These are phyloP conservation scores for Botryotinia globosa DNA, from an alignment of 2,329 filamentous ascomycete species.

Conservation along the genomic window DNA sequence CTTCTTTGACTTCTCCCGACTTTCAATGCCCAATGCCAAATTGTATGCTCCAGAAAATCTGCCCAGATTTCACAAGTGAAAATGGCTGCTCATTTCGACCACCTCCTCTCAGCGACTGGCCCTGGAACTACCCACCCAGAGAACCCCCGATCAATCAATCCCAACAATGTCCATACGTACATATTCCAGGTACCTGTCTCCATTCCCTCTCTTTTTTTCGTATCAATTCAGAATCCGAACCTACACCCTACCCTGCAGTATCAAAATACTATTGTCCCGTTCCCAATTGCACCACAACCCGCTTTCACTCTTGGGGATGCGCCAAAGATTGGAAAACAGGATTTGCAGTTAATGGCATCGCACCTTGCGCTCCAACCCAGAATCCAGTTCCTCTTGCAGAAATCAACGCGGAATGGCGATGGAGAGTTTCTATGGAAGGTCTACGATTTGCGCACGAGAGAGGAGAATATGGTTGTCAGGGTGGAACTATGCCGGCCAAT, in stretches of 20 bases:
- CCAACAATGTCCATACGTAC: neutral
- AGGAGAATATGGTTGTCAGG: neutral
- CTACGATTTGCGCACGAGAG: conserved; percentile 1
- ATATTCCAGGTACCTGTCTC: conserved; percentile 1
- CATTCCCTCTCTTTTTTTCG: neutral
- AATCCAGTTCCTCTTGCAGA: neutral
- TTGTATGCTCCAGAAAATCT: conserved; percentile 4
- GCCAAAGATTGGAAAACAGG: conserved; percentile 10
- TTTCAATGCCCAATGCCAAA: neutral
- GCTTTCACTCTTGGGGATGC: conserved; percentile 3
- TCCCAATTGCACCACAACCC: neutral
- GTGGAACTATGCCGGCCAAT: neutral
- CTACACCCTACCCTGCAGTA: too few relatives aligned
- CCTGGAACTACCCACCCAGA: neutral
- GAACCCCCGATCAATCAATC: neutral
- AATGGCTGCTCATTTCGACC: conserved; percentile 5
- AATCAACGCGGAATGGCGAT: neutral
- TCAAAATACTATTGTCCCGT: neutral
- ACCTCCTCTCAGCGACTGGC: neutral
- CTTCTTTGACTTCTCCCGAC: neutral
- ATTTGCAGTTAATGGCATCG: neutral
- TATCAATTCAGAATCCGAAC: neutral
- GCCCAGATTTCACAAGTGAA: conserved; percentile 5
- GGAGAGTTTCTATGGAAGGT: conserved; percentile 11
- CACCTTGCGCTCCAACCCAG: neutral